phyloP scores from a whole-genome alignment of 148 eudicot genomes.

The Vaccinium myrtillus region DNA sequence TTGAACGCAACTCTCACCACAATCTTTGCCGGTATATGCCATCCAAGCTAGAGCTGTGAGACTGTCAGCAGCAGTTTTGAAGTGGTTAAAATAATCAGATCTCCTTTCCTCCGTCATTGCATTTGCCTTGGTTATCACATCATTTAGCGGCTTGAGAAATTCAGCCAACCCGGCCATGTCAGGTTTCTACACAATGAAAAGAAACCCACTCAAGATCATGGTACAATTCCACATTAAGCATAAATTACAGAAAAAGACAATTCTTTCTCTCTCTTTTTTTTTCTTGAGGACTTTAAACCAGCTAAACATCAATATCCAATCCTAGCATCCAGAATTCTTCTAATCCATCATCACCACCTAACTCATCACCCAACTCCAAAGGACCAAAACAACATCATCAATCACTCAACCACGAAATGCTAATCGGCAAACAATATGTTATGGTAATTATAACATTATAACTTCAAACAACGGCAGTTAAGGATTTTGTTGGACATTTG shows the following conservation, averaged over 20 bases:
- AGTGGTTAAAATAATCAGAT: conserved; percentile 77
- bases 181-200: conserved; percentile 68
- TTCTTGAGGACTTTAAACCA: too few relatives aligned
- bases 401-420: neutral
- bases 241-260: neutral
- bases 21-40: conserved; percentile 90
- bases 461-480: neutral
- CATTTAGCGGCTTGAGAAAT: conserved; percentile 81
- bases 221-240: neutral
- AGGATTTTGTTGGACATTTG: neutral
- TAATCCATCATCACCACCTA: neutral
- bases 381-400: neutral
- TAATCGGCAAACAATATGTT: neutral
- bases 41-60: conserved; percentile 93
- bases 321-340: neutral
- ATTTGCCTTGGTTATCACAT: conserved; percentile 60
- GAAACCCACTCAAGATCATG: neutral
- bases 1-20: conserved; percentile 54
- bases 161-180: conserved; percentile 69
- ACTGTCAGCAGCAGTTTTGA: conserved; percentile 77
- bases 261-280: too few relatives aligned
- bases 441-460: neutral
- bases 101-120: conserved; percentile 72
- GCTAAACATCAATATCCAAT: neutral
- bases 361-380: neutral